phyloP scores from a whole-genome alignment of 169 alveolate genomes.

The Cystoisospora suis region DNA sequence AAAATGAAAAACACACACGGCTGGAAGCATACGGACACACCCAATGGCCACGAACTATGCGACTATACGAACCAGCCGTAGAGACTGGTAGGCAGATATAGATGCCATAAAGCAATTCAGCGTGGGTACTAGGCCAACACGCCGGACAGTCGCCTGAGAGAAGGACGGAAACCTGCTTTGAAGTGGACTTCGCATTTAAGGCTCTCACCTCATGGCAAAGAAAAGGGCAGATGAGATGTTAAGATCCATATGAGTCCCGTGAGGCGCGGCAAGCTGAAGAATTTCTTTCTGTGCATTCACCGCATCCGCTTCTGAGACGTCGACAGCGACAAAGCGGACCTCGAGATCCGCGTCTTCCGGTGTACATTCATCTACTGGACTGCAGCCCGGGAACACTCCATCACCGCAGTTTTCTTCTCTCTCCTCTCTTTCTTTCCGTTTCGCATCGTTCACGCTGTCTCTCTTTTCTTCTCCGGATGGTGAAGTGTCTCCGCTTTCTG shows the following conservation, averaged over 20 bases:
- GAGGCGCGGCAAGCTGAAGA: constrained; percentile 39
- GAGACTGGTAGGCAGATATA: no score
- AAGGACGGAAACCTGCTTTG: no score
- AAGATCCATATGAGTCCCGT: constrained; percentile 61
- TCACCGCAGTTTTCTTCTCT: not conserved
- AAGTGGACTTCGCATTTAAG: no score
- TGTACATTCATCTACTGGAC: not conserved
- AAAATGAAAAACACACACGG: no score
- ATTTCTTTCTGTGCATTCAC: constrained; percentile 6
- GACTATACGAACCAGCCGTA: no score
- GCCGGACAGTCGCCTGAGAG: no score
- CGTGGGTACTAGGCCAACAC: no score
- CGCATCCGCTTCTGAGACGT: constrained; percentile 37
- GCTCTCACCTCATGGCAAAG: constrained; percentile 54
- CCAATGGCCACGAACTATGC: no score
- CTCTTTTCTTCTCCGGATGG: not conserved
- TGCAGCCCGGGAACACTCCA: not conserved
- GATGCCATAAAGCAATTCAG: no score
- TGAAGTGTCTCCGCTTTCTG: not conserved
- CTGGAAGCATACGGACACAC: no score
- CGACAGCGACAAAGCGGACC: constrained; percentile 58
- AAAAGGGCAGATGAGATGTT: constrained; percentile 63
- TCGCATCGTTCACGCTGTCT: not conserved
- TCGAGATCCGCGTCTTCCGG: constrained; percentile 23
- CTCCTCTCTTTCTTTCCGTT: not conserved